A percentile compares a stretch with the other conserved stretches of the same genome.
These are phyloP conservation scores for Saksenaea oblongispora DNA, from an alignment of 371 early-diverging fungal genomes.

Conservation along the genomic window DNA sequence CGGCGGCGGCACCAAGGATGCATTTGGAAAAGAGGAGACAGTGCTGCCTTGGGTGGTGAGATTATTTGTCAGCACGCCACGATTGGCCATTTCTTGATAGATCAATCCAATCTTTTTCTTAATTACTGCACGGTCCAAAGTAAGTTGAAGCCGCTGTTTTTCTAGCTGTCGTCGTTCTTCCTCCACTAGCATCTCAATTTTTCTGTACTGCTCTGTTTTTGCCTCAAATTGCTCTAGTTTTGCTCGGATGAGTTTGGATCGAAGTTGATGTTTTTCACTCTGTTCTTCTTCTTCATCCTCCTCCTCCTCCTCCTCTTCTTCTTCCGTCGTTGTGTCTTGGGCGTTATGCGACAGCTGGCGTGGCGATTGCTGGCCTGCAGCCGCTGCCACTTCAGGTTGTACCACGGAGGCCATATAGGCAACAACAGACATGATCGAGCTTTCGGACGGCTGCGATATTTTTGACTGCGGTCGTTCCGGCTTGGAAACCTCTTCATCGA, in stretches of 20 bases:
- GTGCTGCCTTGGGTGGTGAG: too few relatives aligned
- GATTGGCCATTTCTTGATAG: slow-evolving; percentile 46
- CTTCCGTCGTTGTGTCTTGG: not conserved
- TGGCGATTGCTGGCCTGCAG: slow-evolving; percentile 26
- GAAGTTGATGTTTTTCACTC: slow-evolving; percentile 17
- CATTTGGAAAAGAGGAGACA: too few relatives aligned
- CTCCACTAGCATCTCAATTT: slow-evolving; percentile 69
- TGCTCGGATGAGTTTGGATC: slow-evolving; percentile 67
- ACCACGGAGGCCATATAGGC: slow-evolving; percentile 96
- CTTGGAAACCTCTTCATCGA: slow-evolving; percentile 46
- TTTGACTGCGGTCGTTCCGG: slow-evolving; percentile 50
- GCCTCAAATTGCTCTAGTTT: slow-evolving; percentile 78
- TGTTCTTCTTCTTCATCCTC: slow-evolving; percentile 37
- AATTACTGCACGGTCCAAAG: slow-evolving; percentile 67
- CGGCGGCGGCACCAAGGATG: not conserved
- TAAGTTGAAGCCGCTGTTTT: slow-evolving; percentile 75
- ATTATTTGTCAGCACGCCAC: not conserved
- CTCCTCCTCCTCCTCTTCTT: slow-evolving; percentile 10
- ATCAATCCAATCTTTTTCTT: slow-evolving; percentile 48
- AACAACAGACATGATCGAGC: slow-evolving; percentile 94
- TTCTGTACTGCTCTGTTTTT: slow-evolving; percentile 83
- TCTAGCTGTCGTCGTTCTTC: slow-evolving; percentile 82
- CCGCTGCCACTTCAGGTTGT: slow-evolving; percentile 88
- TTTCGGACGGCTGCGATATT: slow-evolving; percentile 64
- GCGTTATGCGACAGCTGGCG: slow-evolving; percentile 15